Percentiles rank a stretch among this genome's conserved stretches.
These are phyloP conservation scores for Amylostereum areolatum DNA, from an alignment of 1,284 basidiomycete species.

Conservation along the genomic window DNA sequence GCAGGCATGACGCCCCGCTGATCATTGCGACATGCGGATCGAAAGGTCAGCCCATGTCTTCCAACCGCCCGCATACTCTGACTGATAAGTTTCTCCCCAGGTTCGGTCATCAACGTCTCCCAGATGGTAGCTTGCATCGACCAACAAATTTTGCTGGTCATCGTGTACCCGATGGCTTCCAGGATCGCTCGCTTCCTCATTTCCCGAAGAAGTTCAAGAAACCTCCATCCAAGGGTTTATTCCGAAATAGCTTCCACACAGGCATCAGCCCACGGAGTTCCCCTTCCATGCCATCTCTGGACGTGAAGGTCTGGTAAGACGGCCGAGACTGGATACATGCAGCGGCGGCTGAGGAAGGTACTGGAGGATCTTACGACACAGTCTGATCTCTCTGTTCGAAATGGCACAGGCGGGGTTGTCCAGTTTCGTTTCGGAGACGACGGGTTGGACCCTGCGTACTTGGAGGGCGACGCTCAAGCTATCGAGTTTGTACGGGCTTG, in stretches of 20 bases:
- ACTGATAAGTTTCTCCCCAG: conserved; percentile 33
- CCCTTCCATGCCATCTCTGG: conserved; percentile 99
- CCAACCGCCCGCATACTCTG: no score
- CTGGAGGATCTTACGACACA: conserved; percentile 96
- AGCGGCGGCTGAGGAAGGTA: conserved; percentile 97
- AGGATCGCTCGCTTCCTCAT: conserved; percentile 97
- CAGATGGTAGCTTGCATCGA: conserved; percentile 99
- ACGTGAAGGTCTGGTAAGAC: conserved; percentile 99
- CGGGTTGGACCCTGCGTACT: conserved; percentile 92
- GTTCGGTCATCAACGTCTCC: conserved; percentile 98
- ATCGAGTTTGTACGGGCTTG: conserved; percentile 87
- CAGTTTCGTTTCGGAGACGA: conserved; percentile 98
- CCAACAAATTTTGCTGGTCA: conserved; percentile 96
- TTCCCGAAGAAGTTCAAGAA: conserved; percentile 98
- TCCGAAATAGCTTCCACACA: conserved; percentile 94
- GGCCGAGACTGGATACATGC: conserved; percentile 99
- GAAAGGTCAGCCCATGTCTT: conserved; percentile 62
- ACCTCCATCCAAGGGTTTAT: conserved; percentile 97
- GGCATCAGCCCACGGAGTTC: conserved; percentile 96
- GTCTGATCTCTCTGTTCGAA: conserved; percentile 96
- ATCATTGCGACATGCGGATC: conserved; percentile 99
- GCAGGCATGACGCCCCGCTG: conserved; percentile 91
- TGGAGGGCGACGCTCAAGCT: conserved; percentile 92
- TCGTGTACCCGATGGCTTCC: conserved; percentile 98
- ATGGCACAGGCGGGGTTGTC: conserved; percentile 94